phyloP scores from a whole-genome alignment of 441 rosid species.

The Brassica hybrid region DNA sequence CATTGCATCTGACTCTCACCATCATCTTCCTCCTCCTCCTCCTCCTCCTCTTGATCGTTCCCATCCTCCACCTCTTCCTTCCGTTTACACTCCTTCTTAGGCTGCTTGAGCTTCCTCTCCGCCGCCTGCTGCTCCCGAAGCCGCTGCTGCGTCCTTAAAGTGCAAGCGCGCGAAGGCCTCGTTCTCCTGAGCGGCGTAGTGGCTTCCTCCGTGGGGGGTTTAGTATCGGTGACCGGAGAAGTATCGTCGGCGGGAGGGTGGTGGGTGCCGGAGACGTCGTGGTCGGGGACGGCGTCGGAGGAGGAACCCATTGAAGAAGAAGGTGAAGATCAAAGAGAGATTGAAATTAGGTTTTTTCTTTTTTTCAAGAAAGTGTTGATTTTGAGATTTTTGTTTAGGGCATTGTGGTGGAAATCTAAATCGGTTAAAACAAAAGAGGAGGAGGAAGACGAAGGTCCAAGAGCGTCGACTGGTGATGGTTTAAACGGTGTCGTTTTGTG shows the following conservation, averaged over 20 bases:
- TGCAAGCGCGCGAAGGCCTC: slow-evolving; percentile 95
- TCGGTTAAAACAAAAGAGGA: slow-evolving; percentile 3
- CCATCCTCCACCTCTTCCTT: slow-evolving; percentile 19
- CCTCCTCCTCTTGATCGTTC: slow-evolving; percentile 42
- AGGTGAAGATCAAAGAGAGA: slow-evolving; percentile 62
- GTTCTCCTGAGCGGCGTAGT: slow-evolving; percentile 51
- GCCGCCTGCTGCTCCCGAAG: slow-evolving; percentile 58
- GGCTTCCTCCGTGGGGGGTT: no score
- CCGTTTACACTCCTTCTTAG: slow-evolving; percentile 50
- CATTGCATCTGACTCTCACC: slow-evolving; percentile 57
- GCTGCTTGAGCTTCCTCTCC: slow-evolving; percentile 49
- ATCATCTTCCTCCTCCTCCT: slow-evolving; percentile 39
- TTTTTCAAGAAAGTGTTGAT: background rate
- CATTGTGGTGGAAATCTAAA: slow-evolving; percentile 36
- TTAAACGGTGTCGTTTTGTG: no score
- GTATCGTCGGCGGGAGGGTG: slow-evolving; percentile 40
- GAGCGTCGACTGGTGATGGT: no score
- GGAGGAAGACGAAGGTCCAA: no score
- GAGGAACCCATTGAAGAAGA: slow-evolving; percentile 55
- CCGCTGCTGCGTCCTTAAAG: slow-evolving; percentile 76
- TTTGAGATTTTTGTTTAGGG: slow-evolving; percentile 24
- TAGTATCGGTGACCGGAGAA: slow-evolving; percentile 22
- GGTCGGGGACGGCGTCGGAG: slow-evolving; percentile 48
- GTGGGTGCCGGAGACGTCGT: slow-evolving; percentile 36
- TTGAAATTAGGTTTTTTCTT: slow-evolving; percentile 54